These are phyloP conservation scores for Apiotrichum gracile DNA, from an alignment of 1,284 basidiomycete genomes.

Conservation along the genomic window DNA sequence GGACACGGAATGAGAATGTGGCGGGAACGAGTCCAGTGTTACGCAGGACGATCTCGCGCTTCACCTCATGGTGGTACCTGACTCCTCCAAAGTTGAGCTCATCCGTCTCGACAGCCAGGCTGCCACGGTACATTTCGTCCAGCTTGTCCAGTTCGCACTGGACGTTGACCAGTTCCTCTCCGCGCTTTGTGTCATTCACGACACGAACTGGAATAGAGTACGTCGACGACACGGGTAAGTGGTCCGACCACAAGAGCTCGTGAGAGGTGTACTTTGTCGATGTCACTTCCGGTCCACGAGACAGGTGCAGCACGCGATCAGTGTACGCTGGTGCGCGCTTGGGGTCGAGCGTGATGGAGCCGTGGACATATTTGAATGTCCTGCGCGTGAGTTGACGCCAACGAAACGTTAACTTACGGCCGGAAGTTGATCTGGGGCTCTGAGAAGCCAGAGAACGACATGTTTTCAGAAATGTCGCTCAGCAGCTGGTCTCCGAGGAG, in stretches of 20 bases:
- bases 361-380: constrained; percentile 43
- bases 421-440: constrained; percentile 34
- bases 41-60: constrained; percentile 20
- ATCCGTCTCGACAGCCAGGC: constrained; percentile 49
- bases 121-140: constrained; percentile 48
- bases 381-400: constrained; percentile 13
- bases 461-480: constrained; percentile 28
- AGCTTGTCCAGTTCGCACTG: constrained; percentile 46
- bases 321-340: constrained; percentile 40
- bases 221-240: constrained; percentile 32
- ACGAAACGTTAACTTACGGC: constrained; percentile 19
- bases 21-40: constrained; percentile 37
- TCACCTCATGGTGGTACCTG: constrained; percentile 21
- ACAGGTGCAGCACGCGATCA: constrained; percentile 32
- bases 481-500: constrained; percentile 36
- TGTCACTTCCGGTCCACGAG: constrained; percentile 5
- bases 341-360: constrained; percentile 31
- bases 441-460: constrained; percentile 33
- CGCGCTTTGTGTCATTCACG: constrained; percentile 26
- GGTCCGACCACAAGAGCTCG: constrained; percentile 41
- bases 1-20: constrained; percentile 30
- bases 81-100: constrained; percentile 48
- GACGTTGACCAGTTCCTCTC: constrained; percentile 43
- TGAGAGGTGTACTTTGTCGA: constrained; percentile 27
- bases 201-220: constrained; percentile 22